A percentile compares a stretch with the other conserved stretches of the same genome.
These are phyloP conservation scores for Pichia sorboxylosa DNA, from an alignment of 1,139 yeast species.

Conservation along the genomic window DNA sequence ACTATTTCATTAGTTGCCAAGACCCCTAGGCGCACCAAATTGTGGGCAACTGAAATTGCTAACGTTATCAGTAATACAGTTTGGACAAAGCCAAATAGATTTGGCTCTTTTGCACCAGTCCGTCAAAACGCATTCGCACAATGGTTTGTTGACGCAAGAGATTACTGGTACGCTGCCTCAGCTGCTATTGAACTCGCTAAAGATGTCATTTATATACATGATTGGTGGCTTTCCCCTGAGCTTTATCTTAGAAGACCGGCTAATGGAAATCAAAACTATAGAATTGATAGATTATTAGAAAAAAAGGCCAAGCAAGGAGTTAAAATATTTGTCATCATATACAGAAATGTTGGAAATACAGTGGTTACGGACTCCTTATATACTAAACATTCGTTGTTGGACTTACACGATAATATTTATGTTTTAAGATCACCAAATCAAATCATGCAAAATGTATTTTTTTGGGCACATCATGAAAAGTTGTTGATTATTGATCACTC, in stretches of 20 bases:
- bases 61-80: constrained; percentile 56
- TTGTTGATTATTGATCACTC: constrained; percentile 78
- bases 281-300: constrained; percentile 79
- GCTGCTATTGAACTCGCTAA: constrained; percentile 88
- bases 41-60: constrained; percentile 69
- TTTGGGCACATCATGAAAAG: constrained; percentile 99
- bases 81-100: constrained; percentile 69
- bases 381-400: constrained; percentile 86
- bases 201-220: constrained; percentile 90
- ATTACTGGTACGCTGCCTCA: constrained; percentile 92
- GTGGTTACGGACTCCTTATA: constrained; percentile 90
- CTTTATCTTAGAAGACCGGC: constrained; percentile 87
- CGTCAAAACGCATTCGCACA: constrained; percentile 79
- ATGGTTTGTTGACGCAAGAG: constrained; percentile 96
- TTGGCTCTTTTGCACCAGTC: constrained; percentile 87
- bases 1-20: constrained; percentile 63
- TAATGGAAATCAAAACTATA: constrained; percentile 87
- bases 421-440: constrained; percentile 94
- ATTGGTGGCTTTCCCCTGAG: constrained; percentile 98
- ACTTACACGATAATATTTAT: constrained; percentile 75
- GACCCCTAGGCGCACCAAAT: constrained; percentile 55
- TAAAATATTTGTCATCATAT: constrained; percentile 84
- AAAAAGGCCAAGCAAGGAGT: constrained; percentile 93
- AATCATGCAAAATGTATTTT: constrained; percentile 80
- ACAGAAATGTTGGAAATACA: constrained; percentile 87